A percentile compares a stretch with the other conserved stretches of the same genome.
These are phyloP conservation scores for Suillus plorans DNA, from an alignment of 768 basidiomycete species.

Conservation along the genomic window DNA sequence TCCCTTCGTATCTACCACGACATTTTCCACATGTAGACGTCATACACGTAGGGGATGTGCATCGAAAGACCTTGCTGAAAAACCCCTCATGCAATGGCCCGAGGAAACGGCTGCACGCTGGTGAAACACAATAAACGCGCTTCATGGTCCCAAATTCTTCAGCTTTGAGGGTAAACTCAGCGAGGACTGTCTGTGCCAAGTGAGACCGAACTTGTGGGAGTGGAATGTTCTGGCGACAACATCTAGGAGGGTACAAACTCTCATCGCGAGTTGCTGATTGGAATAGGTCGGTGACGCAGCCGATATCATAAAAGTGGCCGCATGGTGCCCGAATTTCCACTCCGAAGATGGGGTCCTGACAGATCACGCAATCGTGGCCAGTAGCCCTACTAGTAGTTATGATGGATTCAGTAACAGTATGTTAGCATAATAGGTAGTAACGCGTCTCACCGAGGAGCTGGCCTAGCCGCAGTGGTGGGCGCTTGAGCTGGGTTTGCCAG, in stretches of 20 bases:
- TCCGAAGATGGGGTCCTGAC: slow-evolving; percentile 32
- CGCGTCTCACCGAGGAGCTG: slow-evolving; percentile 12
- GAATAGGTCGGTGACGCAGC: slow-evolving; percentile 36
- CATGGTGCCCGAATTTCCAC: slow-evolving; percentile 31
- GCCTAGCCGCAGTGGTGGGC: not conserved
- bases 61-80: slow-evolving; percentile 26
- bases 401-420: not conserved
- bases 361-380: slow-evolving; percentile 35
- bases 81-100: slow-evolving; percentile 28
- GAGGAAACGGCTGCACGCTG: slow-evolving; percentile 36
- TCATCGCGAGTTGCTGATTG: slow-evolving; percentile 36
- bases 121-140: slow-evolving; percentile 39
- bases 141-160: slow-evolving; percentile 33
- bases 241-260: slow-evolving; percentile 40
- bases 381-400: slow-evolving; percentile 16
- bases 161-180: slow-evolving; percentile 25
- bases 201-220: slow-evolving; percentile 23
- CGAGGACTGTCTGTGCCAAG: slow-evolving; percentile 19
- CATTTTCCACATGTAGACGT: slow-evolving; percentile 26
- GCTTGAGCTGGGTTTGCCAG: not conserved
- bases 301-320: slow-evolving; percentile 35
- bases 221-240: slow-evolving; percentile 35
- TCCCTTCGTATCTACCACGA: slow-evolving; percentile 23
- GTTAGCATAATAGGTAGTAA: not conserved
- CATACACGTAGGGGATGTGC: slow-evolving; percentile 19